These are phyloP conservation scores for Jimgerdemannia flammicorona DNA, from an alignment of 192 early-diverging fungal species.

Conservation along the genomic window DNA sequence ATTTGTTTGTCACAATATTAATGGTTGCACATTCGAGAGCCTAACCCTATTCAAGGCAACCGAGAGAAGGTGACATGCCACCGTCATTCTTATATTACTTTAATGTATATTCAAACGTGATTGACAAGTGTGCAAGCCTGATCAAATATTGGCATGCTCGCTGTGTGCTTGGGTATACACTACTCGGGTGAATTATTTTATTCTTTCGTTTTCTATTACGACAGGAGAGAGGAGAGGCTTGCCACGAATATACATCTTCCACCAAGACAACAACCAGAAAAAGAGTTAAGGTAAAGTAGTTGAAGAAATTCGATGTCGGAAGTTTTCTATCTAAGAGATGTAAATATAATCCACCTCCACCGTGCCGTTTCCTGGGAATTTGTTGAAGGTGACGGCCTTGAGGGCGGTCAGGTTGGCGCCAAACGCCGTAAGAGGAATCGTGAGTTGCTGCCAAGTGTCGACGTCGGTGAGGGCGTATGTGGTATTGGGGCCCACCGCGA, in stretches of 20 bases:
- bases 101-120: too few relatives aligned
- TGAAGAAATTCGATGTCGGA: neutral
- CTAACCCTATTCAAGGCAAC: too few relatives aligned
- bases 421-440: neutral
- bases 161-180: too few relatives aligned
- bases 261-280: neutral
- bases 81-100: too few relatives aligned
- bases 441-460: conserved; percentile 3
- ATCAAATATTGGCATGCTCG: too few relatives aligned
- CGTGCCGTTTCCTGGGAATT: neutral
- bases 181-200: too few relatives aligned
- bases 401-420: conserved; percentile 1
- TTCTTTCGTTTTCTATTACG: too few relatives aligned
- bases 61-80: too few relatives aligned
- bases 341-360: neutral
- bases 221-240: neutral
- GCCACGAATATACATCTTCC: neutral
- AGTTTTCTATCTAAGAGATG: too few relatives aligned
- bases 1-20: too few relatives aligned
- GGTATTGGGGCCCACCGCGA: neutral
- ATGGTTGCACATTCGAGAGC: too few relatives aligned
- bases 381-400: neutral
- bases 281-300: neutral
- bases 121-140: too few relatives aligned
- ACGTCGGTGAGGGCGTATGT: neutral